Conservation (phyloP, 31 red algal genomes). For the Asparagopsis taxiformis region DNA sequence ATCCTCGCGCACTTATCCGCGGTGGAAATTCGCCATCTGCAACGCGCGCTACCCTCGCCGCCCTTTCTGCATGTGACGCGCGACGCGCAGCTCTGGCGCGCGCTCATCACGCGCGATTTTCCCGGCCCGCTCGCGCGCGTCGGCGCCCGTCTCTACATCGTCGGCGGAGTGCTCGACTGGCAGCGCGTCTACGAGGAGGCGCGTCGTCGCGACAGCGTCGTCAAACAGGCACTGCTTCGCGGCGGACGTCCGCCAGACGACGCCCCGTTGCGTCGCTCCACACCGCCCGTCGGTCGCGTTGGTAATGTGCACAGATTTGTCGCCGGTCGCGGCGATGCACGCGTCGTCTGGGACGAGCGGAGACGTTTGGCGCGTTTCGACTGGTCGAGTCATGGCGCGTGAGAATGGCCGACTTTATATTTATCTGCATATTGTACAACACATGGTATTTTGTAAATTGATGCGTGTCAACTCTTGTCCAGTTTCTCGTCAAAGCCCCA, state of each 20-base stretch:
- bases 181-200: background rate
- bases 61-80: conserved; percentile 20
- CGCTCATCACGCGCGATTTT: conserved; percentile 40
- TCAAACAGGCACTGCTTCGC: background rate
- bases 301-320: conserved; percentile 49
- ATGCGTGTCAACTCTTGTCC: background rate
- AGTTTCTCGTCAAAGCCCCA: conserved; percentile 83
- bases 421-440: background rate
- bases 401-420: background rate
- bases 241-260: background rate
- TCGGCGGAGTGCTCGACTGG: conserved; percentile 50
- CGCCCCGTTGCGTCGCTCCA: background rate
- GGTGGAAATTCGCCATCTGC: conserved; percentile 39
- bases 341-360: conserved; percentile 36
- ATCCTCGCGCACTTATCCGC: conserved; percentile 37
- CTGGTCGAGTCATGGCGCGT: conserved; percentile 27
- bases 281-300: conserved; percentile 11
- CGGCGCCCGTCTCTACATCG: conserved; percentile 32
- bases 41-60: conserved; percentile 29
- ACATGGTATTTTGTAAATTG: background rate
- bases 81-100: conserved; percentile 55
- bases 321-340: conserved; percentile 16
- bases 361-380: conserved; percentile 40
- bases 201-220: background rate
- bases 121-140: conserved; percentile 1